Evolutionary conservation across 2,329 filamentous ascomycete species (phyloP).

Genomic region (Talaromyces funiculosus): DNA sequence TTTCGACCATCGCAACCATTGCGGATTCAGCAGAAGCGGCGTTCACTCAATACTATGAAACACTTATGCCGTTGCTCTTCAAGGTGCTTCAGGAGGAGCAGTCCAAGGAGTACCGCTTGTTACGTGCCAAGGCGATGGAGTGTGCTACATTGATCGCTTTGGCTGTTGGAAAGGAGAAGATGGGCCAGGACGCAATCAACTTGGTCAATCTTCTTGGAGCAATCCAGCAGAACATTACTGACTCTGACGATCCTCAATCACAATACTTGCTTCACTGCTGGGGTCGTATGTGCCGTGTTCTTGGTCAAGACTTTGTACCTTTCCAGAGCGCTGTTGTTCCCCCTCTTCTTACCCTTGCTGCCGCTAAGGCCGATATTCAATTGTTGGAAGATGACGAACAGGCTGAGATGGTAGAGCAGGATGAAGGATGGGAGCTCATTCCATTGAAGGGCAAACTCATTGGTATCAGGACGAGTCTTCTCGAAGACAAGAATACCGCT

Average conservation of each 20-base stretch:
- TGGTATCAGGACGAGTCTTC: constrained; percentile 90
- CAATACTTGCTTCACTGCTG: constrained; percentile 98
- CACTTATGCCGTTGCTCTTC: constrained; percentile 90
- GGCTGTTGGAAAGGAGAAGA: constrained; percentile 87
- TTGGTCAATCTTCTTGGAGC: constrained; percentile 81
- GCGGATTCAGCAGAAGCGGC: constrained; percentile 96
- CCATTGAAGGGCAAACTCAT: constrained; percentile 97
- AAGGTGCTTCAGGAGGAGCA: constrained; percentile 83
- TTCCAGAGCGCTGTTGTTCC: constrained; percentile 93
- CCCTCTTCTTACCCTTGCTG: constrained; percentile 80
- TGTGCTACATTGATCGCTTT: constrained; percentile 94
- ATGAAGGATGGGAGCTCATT: constrained; percentile 96
- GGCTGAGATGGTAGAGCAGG: constrained; percentile 83
- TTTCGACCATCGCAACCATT: constrained; percentile 97
- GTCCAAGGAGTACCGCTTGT: constrained; percentile 83
- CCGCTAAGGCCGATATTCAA: constrained; percentile 95
- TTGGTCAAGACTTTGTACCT: constrained; percentile 83
- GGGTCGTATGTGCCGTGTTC: constrained; percentile 96
- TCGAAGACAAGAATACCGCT: constrained; percentile 99
- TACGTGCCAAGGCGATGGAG: constrained; percentile 98
- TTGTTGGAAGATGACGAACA: constrained; percentile 92
- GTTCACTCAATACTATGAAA: constrained; percentile 92
- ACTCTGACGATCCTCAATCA: constrained; percentile 89
- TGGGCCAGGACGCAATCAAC: constrained; percentile 79
- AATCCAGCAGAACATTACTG: constrained; percentile 80